Conservation (phyloP, 768 basidiomycete species). For the Rhodotorula diobovata region DNA sequence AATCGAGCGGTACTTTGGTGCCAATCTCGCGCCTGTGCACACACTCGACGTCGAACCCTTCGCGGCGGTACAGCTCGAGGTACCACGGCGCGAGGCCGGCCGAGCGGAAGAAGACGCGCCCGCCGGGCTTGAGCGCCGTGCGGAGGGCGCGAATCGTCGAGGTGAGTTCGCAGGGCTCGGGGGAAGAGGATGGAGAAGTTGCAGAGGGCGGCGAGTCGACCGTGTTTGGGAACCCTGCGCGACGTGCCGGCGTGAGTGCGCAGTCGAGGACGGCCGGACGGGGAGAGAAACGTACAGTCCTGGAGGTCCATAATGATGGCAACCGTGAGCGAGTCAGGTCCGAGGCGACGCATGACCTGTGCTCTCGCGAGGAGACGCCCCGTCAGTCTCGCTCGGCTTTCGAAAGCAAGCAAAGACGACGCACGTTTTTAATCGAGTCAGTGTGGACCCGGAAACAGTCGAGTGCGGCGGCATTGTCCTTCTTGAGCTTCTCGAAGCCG, state of each 20-base stretch:
- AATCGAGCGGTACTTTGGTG: constrained; percentile 55
- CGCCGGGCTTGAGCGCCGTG: constrained; percentile 58
- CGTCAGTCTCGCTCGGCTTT: too few relatives aligned
- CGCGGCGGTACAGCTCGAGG: constrained; percentile 36
- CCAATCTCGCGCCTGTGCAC: constrained; percentile 57
- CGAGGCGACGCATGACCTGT: constrained; percentile 44
- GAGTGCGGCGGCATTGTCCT: constrained; percentile 52
- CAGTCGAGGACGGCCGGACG: too few relatives aligned
- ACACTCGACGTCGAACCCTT: constrained; percentile 44
- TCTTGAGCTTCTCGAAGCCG: constrained; percentile 59
- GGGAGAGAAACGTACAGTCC: constrained; percentile 46
- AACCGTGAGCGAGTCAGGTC: constrained; percentile 55
- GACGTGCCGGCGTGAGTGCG: too few relatives aligned
- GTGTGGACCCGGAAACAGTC: constrained; percentile 67
- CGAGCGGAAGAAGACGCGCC: constrained; percentile 63
- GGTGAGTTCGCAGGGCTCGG: constrained; percentile 36
- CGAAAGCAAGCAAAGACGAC: neutral
- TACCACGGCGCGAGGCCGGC: constrained; percentile 44
- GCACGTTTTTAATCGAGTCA: constrained; percentile 59
- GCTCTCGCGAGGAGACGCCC: too few relatives aligned
- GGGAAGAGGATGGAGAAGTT: neutral
- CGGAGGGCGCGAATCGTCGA: constrained; percentile 46
- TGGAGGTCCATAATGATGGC: constrained; percentile 67
- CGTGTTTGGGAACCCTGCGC: constrained; percentile 31
- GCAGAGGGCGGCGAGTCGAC: constrained; percentile 12